Percentiles rank a stretch among this genome's conserved stretches.
Evolutionary conservation across 805 yeast species (phyloP).

Genomic region (Ogataea paraovalis): DNA sequence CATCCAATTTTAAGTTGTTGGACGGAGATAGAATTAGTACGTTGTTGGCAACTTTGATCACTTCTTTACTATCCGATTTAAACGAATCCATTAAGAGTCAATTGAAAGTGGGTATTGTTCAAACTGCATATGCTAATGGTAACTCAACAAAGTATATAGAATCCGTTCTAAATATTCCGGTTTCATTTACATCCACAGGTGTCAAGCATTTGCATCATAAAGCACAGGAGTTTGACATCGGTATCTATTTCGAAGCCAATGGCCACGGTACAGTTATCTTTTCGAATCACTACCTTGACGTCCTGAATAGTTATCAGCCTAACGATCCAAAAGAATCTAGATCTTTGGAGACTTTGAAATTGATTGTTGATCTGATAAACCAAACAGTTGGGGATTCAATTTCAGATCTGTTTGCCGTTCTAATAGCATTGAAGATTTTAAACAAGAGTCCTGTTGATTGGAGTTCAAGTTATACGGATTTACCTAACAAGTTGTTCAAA

Average conservation of each 20-base stretch:
- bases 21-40: conserved; percentile 96
- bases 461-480: conserved; percentile 73
- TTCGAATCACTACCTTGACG: conserved; percentile 46
- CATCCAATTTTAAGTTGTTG: conserved; percentile 47
- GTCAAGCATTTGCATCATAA: conserved; percentile 96
- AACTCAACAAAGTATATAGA: conserved; percentile 72
- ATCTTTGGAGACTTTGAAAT: conserved; percentile 51
- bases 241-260: conserved; percentile 95
- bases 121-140: conserved; percentile 98
- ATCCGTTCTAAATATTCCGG: conserved; percentile 64
- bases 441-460: conserved; percentile 55
- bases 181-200: conserved; percentile 88
- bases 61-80: conserved; percentile 42
- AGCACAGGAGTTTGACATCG: conserved; percentile 78
- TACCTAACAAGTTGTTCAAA: conserved; percentile 82
- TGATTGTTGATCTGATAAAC: conserved; percentile 72
- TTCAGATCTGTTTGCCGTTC: conserved; percentile 79
- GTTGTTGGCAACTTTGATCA: conserved; percentile 64
- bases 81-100: conserved; percentile 30
- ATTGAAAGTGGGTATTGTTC: conserved; percentile 71
- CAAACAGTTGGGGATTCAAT: conserved; percentile 99
- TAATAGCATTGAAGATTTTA: conserved; percentile 54
- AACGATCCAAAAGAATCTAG: conserved; percentile 40
- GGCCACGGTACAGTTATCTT: conserved; percentile 98
- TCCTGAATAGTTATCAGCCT: conserved; percentile 36